A percentile compares a stretch with the other conserved stretches of the same genome.
These are phyloP conservation scores for Pyricularia pennisetigena DNA, from an alignment of 2,329 filamentous ascomycete genomes.

Conservation along the genomic window DNA sequence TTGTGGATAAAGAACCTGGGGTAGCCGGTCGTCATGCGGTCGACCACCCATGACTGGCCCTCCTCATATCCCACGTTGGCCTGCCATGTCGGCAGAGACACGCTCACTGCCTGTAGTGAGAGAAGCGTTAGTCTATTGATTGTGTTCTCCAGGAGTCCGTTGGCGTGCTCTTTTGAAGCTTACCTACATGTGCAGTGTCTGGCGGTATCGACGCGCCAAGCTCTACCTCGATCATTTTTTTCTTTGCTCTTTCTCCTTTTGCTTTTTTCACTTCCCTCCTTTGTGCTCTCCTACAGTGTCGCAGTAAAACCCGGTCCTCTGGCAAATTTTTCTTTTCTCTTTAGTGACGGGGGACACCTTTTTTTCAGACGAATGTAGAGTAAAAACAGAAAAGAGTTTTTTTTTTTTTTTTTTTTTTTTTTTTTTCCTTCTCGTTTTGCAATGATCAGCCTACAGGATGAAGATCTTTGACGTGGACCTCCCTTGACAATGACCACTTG, in stretches of 20 bases:
- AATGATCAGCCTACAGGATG: no score
- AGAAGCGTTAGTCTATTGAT: not conserved
- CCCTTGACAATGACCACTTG: not conserved
- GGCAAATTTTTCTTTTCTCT: not conserved
- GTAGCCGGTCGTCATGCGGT: constrained; percentile 82
- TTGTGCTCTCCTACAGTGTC: not conserved
- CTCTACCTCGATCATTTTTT: constrained; percentile 12
- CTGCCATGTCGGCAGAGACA: constrained; percentile 88
- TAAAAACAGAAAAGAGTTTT: not conserved
- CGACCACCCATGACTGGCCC: constrained; percentile 76
- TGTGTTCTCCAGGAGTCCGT: no score
- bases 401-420: not conserved
- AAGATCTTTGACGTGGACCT: not conserved
- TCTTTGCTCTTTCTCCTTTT: not conserved
- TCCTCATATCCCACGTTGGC: constrained; percentile 92
- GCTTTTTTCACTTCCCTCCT: not conserved
- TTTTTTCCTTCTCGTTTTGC: no score
- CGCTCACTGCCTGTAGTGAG: constrained; percentile 69
- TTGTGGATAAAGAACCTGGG: constrained; percentile 93
- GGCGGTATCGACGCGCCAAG: constrained; percentile 66
- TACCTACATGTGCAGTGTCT: constrained; percentile 67
- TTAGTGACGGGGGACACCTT: not conserved
- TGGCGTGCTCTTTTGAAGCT: not conserved
- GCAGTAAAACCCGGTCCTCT: no score
- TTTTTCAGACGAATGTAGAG: not conserved